Base-by-base conservation (phyloP, 371 early-diverging fungal species). In the Apophysomyces trapeziformis region DNA sequence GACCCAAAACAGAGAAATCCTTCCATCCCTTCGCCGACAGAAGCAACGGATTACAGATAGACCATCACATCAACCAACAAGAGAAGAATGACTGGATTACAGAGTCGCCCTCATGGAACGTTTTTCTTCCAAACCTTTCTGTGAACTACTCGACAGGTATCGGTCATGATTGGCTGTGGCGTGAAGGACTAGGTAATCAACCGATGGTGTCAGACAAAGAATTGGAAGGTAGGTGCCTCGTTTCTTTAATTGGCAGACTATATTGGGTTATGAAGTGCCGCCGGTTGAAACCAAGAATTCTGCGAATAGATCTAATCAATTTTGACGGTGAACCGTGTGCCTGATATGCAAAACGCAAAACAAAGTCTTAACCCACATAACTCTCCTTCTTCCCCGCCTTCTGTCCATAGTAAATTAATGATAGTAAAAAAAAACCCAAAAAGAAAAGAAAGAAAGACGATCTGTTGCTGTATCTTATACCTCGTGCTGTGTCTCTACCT, bases 171-270 rank as follows among this genome's bases (percentile, higher is more conserved):
- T 50, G 54, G 54, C 54, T 50, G 7, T 50, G 54, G 54, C 54
- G 21, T 50, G 54, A 21, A 50, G 21, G 7, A 7, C 21, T 50
- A 21, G 54, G 54, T 18, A 21, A 50, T 50, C 54, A 50, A 4
- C 54, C 54, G 4, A 50, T 50, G 54, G 54, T 32, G n/a, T 50
- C 54, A 50, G 54, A 50, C 21, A 50, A 50, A 50, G 54, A 50
- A 32, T 50, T 50, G 21, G 54, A 50, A 50, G 54, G 54, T 50
- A 50, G 21, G 54, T 16, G n/a, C 7, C n/a, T 21, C 6, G 16
- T 21, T 18, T 5, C 11, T 50, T 21, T 50, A 26, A 50, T 50
- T 50, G 54, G 54, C 54, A 50, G 54, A 50, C 21, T 21, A 26
- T 7, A 50, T 21, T 18, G 21, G 7, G 54, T 16, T 50, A 21